Conservation (phyloP, 108 stramenopile species). For the Nannochloropsis salina region DNA sequence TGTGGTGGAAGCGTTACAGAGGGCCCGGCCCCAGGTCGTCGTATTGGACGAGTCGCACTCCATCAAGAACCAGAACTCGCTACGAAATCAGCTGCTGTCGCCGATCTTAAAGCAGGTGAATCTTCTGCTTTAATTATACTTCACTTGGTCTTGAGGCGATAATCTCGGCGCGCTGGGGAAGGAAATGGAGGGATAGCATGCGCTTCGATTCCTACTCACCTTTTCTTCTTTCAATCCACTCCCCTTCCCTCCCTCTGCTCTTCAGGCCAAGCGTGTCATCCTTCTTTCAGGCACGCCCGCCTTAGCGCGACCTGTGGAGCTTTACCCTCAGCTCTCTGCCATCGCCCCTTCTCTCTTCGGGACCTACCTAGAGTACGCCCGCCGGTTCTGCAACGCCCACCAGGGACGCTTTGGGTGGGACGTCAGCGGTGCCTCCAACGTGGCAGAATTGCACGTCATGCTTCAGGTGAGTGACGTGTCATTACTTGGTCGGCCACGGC, state of each 20-base stretch:
- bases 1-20: not conserved
- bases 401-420: slow-evolving; percentile 33
- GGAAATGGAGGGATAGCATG: not conserved
- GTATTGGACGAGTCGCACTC: slow-evolving; percentile 88
- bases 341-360: slow-evolving; percentile 65
- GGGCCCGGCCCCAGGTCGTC: slow-evolving; percentile 65
- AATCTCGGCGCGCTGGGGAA: too few species aligned
- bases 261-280: slow-evolving; percentile 66
- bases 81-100: slow-evolving; percentile 64
- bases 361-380: slow-evolving; percentile 64
- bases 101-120: slow-evolving; percentile 61
- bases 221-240: not conserved
- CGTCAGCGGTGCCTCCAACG: slow-evolving; percentile 44
- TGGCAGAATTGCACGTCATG: slow-evolving; percentile 79
- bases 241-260: slow-evolving; percentile 61
- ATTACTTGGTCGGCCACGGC: too few species aligned
- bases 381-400: slow-evolving; percentile 65
- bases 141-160: too few species aligned
- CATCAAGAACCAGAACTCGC: slow-evolving; percentile 71
- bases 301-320: slow-evolving; percentile 76
- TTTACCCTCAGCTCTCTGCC: slow-evolving; percentile 83
- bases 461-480: slow-evolving; percentile 75
- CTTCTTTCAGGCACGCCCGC: slow-evolving; percentile 94
- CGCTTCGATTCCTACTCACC: not conserved
- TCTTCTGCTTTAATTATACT: not conserved